Conservation (phyloP, 1,284 basidiomycete species). For the Phylloporus gajari region DNA sequence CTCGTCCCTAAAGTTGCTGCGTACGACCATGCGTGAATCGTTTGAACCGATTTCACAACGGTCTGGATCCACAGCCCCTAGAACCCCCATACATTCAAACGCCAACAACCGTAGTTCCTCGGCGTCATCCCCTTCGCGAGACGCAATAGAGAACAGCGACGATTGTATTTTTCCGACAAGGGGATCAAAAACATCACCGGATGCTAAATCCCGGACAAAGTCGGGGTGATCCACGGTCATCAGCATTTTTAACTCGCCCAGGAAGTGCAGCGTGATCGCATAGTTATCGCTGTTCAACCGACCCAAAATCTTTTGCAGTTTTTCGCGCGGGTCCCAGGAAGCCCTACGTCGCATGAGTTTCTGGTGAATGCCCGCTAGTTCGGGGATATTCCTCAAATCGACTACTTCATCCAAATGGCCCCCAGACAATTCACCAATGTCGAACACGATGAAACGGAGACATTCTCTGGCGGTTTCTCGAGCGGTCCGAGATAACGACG, state of each 20-base stretch:
- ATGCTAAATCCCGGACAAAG: slow-evolving; percentile 70
- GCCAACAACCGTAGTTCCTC: slow-evolving; percentile 75
- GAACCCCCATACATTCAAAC: slow-evolving; percentile 92
- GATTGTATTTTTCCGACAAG: slow-evolving; percentile 78
- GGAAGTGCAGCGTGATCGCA: slow-evolving; percentile 80
- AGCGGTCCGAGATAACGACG: slow-evolving; percentile 65
- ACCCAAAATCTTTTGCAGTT: slow-evolving; percentile 77
- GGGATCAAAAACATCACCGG: slow-evolving; percentile 89
- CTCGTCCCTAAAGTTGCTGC: slow-evolving; percentile 86
- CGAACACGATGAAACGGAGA: slow-evolving; percentile 78
- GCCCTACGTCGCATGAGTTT: slow-evolving; percentile 63
- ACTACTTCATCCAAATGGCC: slow-evolving; percentile 80
- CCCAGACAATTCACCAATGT: slow-evolving; percentile 59
- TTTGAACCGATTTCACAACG: slow-evolving; percentile 78
- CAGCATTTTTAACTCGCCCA: slow-evolving; percentile 81
- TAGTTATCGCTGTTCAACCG: slow-evolving; percentile 85
- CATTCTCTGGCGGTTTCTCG: slow-evolving; percentile 68
- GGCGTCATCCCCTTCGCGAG: slow-evolving; percentile 81
- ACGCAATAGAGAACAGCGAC: slow-evolving; percentile 76
- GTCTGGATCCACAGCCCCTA: slow-evolving; percentile 97
- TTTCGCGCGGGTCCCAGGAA: slow-evolving; percentile 62
- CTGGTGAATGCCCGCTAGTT: slow-evolving; percentile 63
- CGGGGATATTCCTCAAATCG: slow-evolving; percentile 77
- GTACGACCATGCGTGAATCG: slow-evolving; percentile 77
- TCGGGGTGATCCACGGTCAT: slow-evolving; percentile 64